Base-by-base conservation (phyloP, 305 asterid genomes). In the Rubia tinctorum region DNA sequence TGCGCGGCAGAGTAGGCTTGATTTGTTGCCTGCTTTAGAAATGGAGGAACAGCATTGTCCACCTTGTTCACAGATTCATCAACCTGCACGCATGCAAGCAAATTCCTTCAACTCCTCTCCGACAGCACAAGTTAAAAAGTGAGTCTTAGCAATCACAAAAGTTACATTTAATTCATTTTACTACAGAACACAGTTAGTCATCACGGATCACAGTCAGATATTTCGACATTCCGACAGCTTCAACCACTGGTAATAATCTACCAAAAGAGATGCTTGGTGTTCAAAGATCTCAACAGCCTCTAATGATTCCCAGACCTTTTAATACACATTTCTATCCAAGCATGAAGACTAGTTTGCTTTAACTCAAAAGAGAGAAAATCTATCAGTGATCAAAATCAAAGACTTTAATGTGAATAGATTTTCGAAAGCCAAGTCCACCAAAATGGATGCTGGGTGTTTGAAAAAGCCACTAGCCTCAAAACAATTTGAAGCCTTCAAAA, bases 41-140 rank as follows among this genome's bases (percentile, higher is more conserved):
- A 67, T 9, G 91, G 89, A 44, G 97, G 96, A 4, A 94, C 91
- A 8, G 71, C 81, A 20, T 77, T 78, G 78, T 92, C 96, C 37
- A 94, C 86, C 75, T 82, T 84, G 87, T 49, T 82, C 66, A 94
- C 82, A 0, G 97, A 92, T 70, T 90, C 95, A 56, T 90, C 99
- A 42, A 94, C 92, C 98, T 94, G 82, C 66, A 63, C 25, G 1
- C 18, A 67, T 27, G 22, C 37, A 34, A 43, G 13, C 18, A 60
- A 75, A 43, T 17, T 68, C 34, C 68, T 11, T 18, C 2, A 56
- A 22, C 49, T 59, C 51, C 10, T 18, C 40, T 68, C 55, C n/a
- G 12, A 30, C 72, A 44, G 12, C 25, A 68, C 10, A n/a, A 22
- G 8, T 11, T 22, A 12, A 14, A 34, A 64, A 12, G 17, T 20